A percentile compares a stretch with the other conserved stretches of the same genome.
phyloP scores from a whole-genome alignment of 306 rosid species.

The Fragaria ananassa region DNA sequence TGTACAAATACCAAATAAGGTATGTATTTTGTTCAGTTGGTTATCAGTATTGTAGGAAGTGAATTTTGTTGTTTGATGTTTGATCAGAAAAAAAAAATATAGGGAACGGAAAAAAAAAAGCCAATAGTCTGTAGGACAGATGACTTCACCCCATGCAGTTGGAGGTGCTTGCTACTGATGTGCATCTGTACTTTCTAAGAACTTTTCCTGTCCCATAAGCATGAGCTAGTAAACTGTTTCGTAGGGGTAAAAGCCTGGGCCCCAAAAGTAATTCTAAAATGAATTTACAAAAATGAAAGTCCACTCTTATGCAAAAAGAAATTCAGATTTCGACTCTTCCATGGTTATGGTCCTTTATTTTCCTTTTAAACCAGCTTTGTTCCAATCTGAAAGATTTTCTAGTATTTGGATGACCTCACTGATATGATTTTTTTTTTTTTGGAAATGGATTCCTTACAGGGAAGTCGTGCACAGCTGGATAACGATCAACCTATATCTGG shows the following conservation, averaged over 20 bases:
- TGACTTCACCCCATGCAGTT: background rate
- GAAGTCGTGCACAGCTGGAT: slow-evolving; percentile 26
- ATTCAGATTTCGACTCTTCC: background rate
- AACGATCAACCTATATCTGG: slow-evolving; percentile 35
- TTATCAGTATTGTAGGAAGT: background rate
- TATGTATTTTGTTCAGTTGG: slow-evolving; percentile 4
- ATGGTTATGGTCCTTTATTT: background rate
- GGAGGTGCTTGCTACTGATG: background rate
- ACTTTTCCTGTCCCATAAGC: background rate
- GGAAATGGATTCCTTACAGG: slow-evolving; percentile 19
- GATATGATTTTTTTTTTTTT: background rate
- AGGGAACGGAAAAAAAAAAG: background rate
- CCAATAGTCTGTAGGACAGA: background rate
- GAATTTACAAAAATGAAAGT: background rate
- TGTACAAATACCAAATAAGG: slow-evolving; percentile 17
- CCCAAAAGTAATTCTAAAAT: background rate
- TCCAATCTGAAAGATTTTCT: background rate
- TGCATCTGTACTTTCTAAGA: background rate
- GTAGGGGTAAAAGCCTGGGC: background rate
- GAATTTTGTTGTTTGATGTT: background rate
- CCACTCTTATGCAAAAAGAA: background rate
- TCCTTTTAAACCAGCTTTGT: background rate
- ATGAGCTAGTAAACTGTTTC: background rate
- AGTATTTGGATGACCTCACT: background rate
- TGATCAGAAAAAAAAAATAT: background rate